phyloP scores from a whole-genome alignment of 345 rosid species.

The Citrus sinensis region DNA sequence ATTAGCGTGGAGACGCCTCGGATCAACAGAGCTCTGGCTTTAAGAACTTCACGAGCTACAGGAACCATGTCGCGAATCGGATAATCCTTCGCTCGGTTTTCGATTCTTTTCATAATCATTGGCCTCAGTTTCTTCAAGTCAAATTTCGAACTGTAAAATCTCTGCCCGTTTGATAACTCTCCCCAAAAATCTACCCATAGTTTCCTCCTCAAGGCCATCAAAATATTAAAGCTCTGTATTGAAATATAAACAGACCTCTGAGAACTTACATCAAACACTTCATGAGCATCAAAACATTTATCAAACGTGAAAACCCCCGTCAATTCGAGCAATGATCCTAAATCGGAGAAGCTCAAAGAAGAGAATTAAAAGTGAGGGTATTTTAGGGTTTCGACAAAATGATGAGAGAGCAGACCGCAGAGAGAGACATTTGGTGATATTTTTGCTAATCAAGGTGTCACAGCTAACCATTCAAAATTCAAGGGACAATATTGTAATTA shows the following conservation, averaged over 20 bases:
- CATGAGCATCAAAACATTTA: background rate
- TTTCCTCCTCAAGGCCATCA: conserved; percentile 31
- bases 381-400: background rate
- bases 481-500: no score
- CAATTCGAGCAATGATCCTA: background rate
- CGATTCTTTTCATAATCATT: conserved; percentile 72
- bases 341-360: background rate
- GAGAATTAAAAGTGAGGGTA: background rate
- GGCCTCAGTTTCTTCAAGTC: conserved; percentile 68
- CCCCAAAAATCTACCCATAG: conserved; percentile 14
- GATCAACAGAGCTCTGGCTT: conserved; percentile 45
- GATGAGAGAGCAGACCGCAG: no score
- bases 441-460: no score
- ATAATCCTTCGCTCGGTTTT: conserved; percentile 64
- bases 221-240: background rate
- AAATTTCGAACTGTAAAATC: conserved; percentile 47
- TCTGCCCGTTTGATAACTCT: conserved; percentile 15
- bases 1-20: conserved; percentile 60
- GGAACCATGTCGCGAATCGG: conserved; percentile 61
- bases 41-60: conserved; percentile 63
- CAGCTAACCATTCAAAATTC: no score
- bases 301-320: background rate
- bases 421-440: no score
- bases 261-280: background rate
- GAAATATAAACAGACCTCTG: background rate